Evolutionary conservation across 2,329 filamentous ascomycete genomes (phyloP).

Genomic region (Stemphylium beticola): DNA sequence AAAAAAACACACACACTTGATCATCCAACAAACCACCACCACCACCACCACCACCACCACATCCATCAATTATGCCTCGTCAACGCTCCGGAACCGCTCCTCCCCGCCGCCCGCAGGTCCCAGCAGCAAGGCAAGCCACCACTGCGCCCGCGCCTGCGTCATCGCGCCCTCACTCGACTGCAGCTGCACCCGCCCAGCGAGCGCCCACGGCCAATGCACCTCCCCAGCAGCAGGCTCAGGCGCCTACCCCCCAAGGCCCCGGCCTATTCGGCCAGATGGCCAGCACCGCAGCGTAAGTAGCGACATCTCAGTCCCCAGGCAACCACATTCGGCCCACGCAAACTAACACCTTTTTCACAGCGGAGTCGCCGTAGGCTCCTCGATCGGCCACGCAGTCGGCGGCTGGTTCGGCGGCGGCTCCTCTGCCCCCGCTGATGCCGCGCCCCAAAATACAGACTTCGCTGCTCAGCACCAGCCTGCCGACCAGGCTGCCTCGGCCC

Average conservation of each 20-base stretch:
- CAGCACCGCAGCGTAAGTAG: conserved; percentile 95
- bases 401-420: conserved; percentile 82
- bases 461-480: conserved; percentile 29
- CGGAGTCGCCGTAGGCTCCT: conserved; percentile 94
- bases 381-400: conserved; percentile 92
- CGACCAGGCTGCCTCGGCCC: conserved; percentile 49
- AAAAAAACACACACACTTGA: neutral
- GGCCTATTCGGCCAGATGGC: conserved; percentile 97
- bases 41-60: conserved; percentile 10
- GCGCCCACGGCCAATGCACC: conserved; percentile 53
- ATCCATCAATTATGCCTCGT: conserved; percentile 52
- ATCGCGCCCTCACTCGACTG: conserved; percentile 69
- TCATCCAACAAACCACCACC: conserved; percentile 11
- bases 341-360: conserved; percentile 55
- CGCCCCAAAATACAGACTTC: conserved; percentile 45
- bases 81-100: conserved; percentile 56
- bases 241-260: conserved; percentile 67
- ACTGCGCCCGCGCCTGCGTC: conserved; percentile 54
- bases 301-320: neutral
- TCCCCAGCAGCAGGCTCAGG: conserved; percentile 54
- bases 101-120: conserved; percentile 51
- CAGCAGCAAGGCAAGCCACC: conserved; percentile 57
- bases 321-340: neutral
- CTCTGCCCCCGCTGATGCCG: conserved; percentile 59
- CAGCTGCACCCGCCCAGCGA: conserved; percentile 53